These are phyloP conservation scores for Euryodendron excelsum DNA, from an alignment of 148 eudicot genomes.

Conservation along the genomic window DNA sequence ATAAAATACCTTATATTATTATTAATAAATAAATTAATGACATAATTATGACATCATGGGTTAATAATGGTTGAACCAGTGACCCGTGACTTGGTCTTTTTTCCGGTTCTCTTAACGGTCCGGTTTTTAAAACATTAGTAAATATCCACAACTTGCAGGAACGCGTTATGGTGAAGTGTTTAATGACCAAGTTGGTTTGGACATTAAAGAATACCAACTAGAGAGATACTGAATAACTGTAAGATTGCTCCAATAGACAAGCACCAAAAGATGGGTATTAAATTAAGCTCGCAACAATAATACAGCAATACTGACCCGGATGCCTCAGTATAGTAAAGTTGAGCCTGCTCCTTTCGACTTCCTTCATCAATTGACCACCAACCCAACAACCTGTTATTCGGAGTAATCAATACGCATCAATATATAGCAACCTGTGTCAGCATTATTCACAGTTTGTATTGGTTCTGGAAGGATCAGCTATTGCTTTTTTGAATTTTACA, in stretches of 20 bases:
- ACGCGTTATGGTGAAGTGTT: background rate
- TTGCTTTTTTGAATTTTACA: background rate
- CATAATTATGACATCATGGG: too few relatives aligned
- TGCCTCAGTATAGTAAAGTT: conserved; percentile 30
- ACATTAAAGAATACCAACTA: background rate
- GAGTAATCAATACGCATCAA: background rate
- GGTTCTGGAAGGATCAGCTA: background rate
- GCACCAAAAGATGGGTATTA: background rate
- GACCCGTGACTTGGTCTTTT: too few relatives aligned
- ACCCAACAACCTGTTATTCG: conserved; percentile 35
- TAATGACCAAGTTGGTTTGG: background rate
- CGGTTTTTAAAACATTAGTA: too few relatives aligned
- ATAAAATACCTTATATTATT: too few relatives aligned
- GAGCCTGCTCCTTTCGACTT: conserved; percentile 48
- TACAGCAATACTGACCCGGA: background rate
- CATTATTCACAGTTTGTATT: background rate
- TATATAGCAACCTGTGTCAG: background rate
- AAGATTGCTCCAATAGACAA: background rate
- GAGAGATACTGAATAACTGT: background rate
- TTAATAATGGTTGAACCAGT: too few relatives aligned
- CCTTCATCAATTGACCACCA: conserved; percentile 59
- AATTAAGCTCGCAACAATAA: too few relatives aligned
- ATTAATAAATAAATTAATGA: too few relatives aligned
- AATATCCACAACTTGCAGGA: background rate
- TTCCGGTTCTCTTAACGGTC: too few relatives aligned